Percentiles rank a stretch among this genome's conserved stretches.
Evolutionary conservation across 352 stramenopile species (phyloP).

Genomic region (Globisporangium camurandrum): DNA sequence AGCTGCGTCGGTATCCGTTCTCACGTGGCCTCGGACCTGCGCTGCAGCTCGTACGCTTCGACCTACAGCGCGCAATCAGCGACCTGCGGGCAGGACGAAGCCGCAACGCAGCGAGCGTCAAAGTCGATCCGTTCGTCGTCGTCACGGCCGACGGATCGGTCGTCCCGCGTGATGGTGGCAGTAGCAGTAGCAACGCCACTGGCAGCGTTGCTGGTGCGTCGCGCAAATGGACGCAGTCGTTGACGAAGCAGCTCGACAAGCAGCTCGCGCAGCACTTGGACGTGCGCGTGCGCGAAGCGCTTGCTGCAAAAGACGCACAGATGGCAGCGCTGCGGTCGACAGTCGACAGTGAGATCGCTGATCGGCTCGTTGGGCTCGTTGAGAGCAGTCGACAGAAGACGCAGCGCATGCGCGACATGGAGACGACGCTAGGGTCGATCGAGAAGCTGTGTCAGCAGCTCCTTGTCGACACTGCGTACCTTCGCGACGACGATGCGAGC

Average conservation of each 20-base stretch:
- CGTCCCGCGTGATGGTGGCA: background rate
- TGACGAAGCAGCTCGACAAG: slow-evolving; percentile 37
- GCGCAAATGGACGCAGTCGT: slow-evolving; percentile 36
- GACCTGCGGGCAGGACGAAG: slow-evolving; percentile 38
- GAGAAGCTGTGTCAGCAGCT: slow-evolving; percentile 63
- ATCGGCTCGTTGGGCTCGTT: slow-evolving; percentile 33
- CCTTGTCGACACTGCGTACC: slow-evolving; percentile 36
- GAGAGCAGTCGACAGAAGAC: slow-evolving; percentile 54
- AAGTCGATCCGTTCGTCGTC: slow-evolving; percentile 40
- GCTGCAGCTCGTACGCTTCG: slow-evolving; percentile 21
- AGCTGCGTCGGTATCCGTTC: slow-evolving; percentile 54
- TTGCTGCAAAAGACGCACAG: slow-evolving; percentile 13
- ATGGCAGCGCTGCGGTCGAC: slow-evolving; percentile 18
- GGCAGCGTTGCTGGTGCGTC: slow-evolving; percentile 12
- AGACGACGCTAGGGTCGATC: slow-evolving; percentile 47
- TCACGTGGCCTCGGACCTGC: slow-evolving; percentile 32
- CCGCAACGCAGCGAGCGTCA: slow-evolving; percentile 27
- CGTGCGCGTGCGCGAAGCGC: slow-evolving; percentile 8
- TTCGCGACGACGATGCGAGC: slow-evolving; percentile 27
- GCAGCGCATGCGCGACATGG: slow-evolving; percentile 47
- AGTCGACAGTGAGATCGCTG: slow-evolving; percentile 36
- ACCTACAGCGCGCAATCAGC: slow-evolving; percentile 37
- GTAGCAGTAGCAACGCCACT: background rate
- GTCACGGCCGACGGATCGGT: slow-evolving; percentile 9
- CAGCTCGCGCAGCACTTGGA: slow-evolving; percentile 33